phyloP scores from a whole-genome alignment of 805 yeast genomes.

The Yamadazyma scolyti region DNA sequence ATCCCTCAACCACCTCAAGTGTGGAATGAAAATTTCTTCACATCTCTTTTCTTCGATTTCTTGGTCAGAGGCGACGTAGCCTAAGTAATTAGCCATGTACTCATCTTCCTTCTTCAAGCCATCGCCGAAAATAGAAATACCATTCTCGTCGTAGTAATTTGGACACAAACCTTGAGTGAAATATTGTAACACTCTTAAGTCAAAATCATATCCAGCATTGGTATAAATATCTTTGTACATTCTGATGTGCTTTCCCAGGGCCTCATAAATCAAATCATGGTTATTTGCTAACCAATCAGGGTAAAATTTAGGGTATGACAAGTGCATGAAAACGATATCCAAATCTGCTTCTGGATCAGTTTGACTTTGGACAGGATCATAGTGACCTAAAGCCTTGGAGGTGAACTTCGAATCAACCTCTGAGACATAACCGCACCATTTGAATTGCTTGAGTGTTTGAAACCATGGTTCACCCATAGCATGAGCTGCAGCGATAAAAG shows the following conservation, averaged over 20 bases:
- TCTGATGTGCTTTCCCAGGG: constrained; percentile 32
- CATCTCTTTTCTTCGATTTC: constrained; percentile 25
- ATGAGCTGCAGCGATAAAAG: constrained; percentile 67
- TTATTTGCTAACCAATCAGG: constrained; percentile 32
- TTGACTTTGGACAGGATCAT: constrained; percentile 34
- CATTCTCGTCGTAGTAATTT: constrained; percentile 26
- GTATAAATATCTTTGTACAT: constrained; percentile 34
- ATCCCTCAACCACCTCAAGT: constrained; percentile 39
- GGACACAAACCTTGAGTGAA: constrained; percentile 38
- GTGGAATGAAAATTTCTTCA: constrained; percentile 36
- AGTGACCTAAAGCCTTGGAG: constrained; percentile 36
- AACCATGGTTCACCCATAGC: constrained; percentile 46
- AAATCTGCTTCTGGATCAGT: constrained; percentile 12
- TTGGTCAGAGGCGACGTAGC: constrained; percentile 21
- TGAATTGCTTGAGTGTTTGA: constrained; percentile 46
- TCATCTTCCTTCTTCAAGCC: constrained; percentile 16
- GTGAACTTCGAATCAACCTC: constrained; percentile 22
- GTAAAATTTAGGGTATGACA: constrained; percentile 52
- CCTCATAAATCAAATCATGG: constrained; percentile 32
- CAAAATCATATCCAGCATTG: constrained; percentile 41
- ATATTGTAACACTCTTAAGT: constrained; percentile 33
- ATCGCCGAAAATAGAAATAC: constrained; percentile 23
- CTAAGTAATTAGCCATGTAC: constrained; percentile 32
- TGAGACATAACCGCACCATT: constrained; percentile 33
- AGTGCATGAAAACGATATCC: constrained; percentile 47